Evolutionary conservation across 805 yeast species (phyloP).

Genomic region (Candida incommunis): DNA sequence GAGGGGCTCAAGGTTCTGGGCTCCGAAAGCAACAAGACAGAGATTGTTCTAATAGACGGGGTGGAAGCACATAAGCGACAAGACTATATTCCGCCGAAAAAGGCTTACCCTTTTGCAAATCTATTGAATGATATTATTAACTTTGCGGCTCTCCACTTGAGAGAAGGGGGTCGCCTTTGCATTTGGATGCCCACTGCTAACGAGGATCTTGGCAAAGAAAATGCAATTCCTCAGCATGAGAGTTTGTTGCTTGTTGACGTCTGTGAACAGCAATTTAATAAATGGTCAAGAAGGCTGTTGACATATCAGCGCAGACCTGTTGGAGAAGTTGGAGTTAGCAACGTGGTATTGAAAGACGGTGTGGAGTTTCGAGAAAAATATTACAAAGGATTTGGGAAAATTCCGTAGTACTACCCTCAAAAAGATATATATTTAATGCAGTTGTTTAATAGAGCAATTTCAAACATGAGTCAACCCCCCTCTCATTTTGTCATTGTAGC

Average conservation of each 20-base stretch:
- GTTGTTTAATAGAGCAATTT: no score
- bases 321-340: conserved; percentile 26
- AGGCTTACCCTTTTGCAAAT: conserved; percentile 68
- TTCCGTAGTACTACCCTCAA: not conserved
- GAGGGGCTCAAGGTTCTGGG: conserved; percentile 93
- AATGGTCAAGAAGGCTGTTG: conserved; percentile 81
- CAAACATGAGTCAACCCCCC: no score
- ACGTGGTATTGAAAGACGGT: conserved; percentile 34
- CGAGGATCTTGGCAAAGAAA: conserved; percentile 49
- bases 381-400: conserved; percentile 41
- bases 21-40: conserved; percentile 39
- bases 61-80: conserved; percentile 58
- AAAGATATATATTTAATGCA: no score
- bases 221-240: conserved; percentile 66
- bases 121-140: conserved; percentile 63
- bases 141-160: conserved; percentile 60
- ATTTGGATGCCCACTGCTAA: conserved; percentile 99
- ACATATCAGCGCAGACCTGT: conserved; percentile 53
- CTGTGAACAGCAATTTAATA: conserved; percentile 77
- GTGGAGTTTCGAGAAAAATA: conserved; percentile 67
- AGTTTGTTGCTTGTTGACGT: conserved; percentile 55
- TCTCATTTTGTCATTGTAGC: no score
- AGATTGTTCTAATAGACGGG: conserved; percentile 58
- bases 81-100: conserved; percentile 87
- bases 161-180: conserved; percentile 64